phyloP scores from a whole-genome alignment of 495 filamentous ascomycete species.

The Zalerion maritima region DNA sequence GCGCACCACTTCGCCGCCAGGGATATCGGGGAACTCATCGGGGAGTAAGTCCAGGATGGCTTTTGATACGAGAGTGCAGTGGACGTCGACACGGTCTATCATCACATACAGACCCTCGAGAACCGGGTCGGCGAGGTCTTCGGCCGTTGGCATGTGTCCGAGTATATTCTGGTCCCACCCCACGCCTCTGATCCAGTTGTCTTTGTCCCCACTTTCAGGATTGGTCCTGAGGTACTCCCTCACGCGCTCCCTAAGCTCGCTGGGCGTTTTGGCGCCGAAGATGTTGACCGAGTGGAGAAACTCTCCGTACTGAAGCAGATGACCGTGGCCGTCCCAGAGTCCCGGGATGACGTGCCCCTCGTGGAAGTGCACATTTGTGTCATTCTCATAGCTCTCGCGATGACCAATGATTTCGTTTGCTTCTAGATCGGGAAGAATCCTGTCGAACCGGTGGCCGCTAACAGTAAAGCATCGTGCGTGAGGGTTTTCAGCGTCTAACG shows the following conservation, averaged over 20 bases:
- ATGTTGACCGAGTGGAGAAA: slow-evolving; percentile 45
- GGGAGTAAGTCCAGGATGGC: slow-evolving; percentile 42
- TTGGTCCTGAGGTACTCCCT: slow-evolving; percentile 26
- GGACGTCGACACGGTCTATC: slow-evolving; percentile 51
- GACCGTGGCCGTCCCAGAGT: slow-evolving; percentile 51
- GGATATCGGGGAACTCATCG: slow-evolving; percentile 32
- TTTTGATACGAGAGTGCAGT: slow-evolving; percentile 49
- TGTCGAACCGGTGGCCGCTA: no score
- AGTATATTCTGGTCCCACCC: slow-evolving; percentile 52
- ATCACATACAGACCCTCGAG: slow-evolving; percentile 44
- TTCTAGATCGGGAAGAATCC: slow-evolving; percentile 12
- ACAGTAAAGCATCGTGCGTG: slow-evolving; percentile 30
- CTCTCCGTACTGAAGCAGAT: slow-evolving; percentile 48
- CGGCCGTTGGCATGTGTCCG: slow-evolving; percentile 45
- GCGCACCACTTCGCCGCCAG: slow-evolving; percentile 43
- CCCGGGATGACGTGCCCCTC: slow-evolving; percentile 40
- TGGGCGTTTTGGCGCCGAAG: slow-evolving; percentile 36
- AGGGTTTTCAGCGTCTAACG: slow-evolving; percentile 13
- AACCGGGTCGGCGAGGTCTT: slow-evolving; percentile 33
- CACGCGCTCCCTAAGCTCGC: slow-evolving; percentile 32
- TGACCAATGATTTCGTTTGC: slow-evolving; percentile 18
- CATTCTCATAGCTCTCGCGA: slow-evolving; percentile 4
- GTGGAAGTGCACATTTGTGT: slow-evolving; percentile 3
- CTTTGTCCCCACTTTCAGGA: slow-evolving; percentile 24
- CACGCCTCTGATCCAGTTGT: slow-evolving; percentile 44